These are phyloP conservation scores for Gossypium herbaceum DNA, from an alignment of 345 rosid genomes.

Conservation along the genomic window DNA sequence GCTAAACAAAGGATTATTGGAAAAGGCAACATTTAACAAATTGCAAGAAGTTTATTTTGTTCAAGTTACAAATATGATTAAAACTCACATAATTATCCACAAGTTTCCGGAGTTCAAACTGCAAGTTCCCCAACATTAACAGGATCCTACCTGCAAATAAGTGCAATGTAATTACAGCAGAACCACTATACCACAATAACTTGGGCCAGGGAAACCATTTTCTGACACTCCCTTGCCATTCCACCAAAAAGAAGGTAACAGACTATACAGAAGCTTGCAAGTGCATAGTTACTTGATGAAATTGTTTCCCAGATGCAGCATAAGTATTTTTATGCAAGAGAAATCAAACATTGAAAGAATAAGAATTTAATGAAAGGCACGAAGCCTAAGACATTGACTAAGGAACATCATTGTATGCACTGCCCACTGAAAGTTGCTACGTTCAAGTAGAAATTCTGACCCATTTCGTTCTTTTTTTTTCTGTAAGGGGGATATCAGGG, in stretches of 20 bases:
- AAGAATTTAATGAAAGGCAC: not conserved
- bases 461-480: not conserved
- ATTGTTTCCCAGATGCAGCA: not conserved
- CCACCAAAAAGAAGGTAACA: slow-evolving; percentile 1
- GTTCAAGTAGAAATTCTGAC: not conserved
- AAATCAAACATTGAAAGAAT: not conserved
- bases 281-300: not conserved
- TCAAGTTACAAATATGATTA: slow-evolving; percentile 9
- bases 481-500: not conserved
- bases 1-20: not conserved
- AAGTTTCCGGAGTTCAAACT: slow-evolving; percentile 79
- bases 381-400: not conserved
- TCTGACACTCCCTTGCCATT: not conserved
- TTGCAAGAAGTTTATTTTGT: not conserved
- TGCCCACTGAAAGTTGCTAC: not conserved
- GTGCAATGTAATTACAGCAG: slow-evolving; percentile 17
- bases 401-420: not conserved
- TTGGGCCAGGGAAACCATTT: not conserved
- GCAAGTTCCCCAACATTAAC: slow-evolving; percentile 74
- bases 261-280: not conserved
- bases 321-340: not conserved
- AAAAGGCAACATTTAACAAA: not conserved
- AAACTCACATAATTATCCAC: slow-evolving; percentile 86
- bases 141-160: slow-evolving; percentile 59
- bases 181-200: not conserved